These are phyloP conservation scores for Hericium alpestre DNA, from an alignment of 768 basidiomycete species.

Conservation along the genomic window DNA sequence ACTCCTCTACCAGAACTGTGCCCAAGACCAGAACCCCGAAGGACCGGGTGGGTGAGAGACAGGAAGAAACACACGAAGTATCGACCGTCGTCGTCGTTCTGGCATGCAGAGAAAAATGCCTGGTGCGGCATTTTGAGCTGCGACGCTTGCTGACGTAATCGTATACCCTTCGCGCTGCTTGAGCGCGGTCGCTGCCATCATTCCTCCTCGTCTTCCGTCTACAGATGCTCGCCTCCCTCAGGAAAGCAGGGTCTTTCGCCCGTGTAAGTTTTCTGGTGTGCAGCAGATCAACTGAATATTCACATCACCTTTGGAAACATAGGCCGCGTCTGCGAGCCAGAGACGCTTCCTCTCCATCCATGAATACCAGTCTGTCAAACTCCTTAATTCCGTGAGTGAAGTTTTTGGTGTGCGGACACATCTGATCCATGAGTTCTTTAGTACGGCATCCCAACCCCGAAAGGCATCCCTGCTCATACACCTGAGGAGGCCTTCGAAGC, in stretches of 20 bases:
- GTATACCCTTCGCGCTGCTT: background rate
- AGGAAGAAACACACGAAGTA: conserved; percentile 32
- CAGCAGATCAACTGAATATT: background rate
- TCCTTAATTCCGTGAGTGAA: conserved; percentile 74
- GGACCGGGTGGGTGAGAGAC: conserved; percentile 55
- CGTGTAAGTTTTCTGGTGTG: conserved; percentile 37
- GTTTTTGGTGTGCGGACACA: background rate
- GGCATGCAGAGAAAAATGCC: conserved; percentile 18
- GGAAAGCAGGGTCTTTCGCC: conserved; percentile 54
- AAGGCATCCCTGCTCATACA: conserved; percentile 77
- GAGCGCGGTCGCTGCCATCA: background rate
- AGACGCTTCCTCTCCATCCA: conserved; percentile 92
- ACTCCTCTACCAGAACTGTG: conserved; percentile 53
- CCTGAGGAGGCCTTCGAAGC: conserved; percentile 84
- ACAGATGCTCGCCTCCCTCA: conserved; percentile 57
- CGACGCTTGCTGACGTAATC: conserved; percentile 33
- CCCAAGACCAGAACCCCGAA: conserved; percentile 24
- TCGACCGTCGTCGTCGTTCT: conserved; percentile 79
- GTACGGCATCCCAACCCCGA: conserved; percentile 95
- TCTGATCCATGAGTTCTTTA: conserved; percentile 23
- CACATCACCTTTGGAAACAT: background rate
- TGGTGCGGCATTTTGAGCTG: background rate
- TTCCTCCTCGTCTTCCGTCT: conserved; percentile 13
- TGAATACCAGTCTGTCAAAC: conserved; percentile 93
- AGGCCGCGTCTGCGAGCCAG: conserved; percentile 72